Evolutionary conservation across 164 flowering plant genomes (phyloP), one percentile per base, ranked within the genome.

Genomic region (Annona cherimola): DNA sequence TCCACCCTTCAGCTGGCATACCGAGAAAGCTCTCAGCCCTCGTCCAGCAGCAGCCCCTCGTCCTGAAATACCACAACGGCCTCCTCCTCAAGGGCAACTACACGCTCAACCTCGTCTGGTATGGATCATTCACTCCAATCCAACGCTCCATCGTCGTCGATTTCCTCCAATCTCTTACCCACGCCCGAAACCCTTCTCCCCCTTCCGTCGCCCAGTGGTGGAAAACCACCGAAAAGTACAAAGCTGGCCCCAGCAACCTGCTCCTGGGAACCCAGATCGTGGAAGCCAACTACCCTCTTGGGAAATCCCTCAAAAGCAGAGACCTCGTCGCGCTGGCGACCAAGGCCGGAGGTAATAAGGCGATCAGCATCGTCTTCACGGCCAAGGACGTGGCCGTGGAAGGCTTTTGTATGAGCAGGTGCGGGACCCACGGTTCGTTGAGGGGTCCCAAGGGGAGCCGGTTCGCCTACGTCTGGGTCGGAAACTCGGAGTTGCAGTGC

Each of bases 401-500:
- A 4, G 85, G 83, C 0, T 86, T 86, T 63, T 86, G 89, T 69
- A 82, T 83, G 86, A 84, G 74, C 75, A 67, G 81, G 45, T 87
- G 90, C 63, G 88, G 86, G 11, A 60, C 83, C 63, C 90, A 87
- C 71, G 83, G 84, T 43, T 79, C 84, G 42, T 82, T 76, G 67
- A 68, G 67, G 71, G 74, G 16, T 57, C 43, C 61, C 7, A 43
- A 16, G 3, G n/a, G 68, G 5, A 46, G 71, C 5, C 76, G 79
- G 20, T 71, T 74, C 60, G 82, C 91, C 0, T 93, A 85, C 72
- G 74, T 82, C 0, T 91, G 98, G 98, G 97, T 93, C 0, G 98
- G 98, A 0, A 89, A 93, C 84, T 72, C 98, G 57, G 96, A 79
- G 82, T 75, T 65, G 0, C 96, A 89, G 83, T 93, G 98, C 70